A percentile compares a stretch with the other conserved stretches of the same genome.
Conservation (phyloP, 805 yeast genomes). For the Cyberlindnera amylophila region DNA sequence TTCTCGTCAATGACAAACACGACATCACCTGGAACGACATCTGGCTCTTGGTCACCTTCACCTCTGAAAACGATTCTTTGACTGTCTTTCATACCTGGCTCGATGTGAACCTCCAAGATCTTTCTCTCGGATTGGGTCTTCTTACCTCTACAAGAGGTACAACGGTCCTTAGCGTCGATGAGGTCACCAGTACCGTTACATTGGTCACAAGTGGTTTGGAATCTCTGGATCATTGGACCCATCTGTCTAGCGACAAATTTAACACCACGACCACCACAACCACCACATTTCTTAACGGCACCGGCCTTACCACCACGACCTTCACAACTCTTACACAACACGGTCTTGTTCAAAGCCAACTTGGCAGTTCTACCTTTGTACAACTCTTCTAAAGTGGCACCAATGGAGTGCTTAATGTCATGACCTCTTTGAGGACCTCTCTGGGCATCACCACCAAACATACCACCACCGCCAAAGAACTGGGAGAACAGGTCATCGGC, state of each 20-base stretch:
- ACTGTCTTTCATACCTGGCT: constrained; percentile 96
- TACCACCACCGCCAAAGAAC: constrained; percentile 80
- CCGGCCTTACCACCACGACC: constrained; percentile 97
- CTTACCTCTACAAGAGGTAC: constrained; percentile 84
- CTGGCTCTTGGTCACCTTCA: constrained; percentile 97
- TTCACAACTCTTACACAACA: constrained; percentile 82
- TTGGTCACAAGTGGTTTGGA: constrained; percentile 88
- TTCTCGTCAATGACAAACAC: constrained; percentile 87
- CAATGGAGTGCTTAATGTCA: constrained; percentile 85
- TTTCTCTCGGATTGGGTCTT: constrained; percentile 85
- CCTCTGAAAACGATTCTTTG: constrained; percentile 88
- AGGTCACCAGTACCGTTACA: constrained; percentile 93
- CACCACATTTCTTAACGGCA: constrained; percentile 77
- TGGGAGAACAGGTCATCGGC: constrained; percentile 76
- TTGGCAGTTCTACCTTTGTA: constrained; percentile 93
- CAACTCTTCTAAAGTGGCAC: constrained; percentile 86
- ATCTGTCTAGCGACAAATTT: constrained; percentile 92
- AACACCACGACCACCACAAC: constrained; percentile 90
- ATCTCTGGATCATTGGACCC: constrained; percentile 99
- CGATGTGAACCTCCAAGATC: constrained; percentile 89
- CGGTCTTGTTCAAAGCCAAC: constrained; percentile 88
- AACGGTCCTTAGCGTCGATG: constrained; percentile 80
- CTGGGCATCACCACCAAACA: constrained; percentile 51
- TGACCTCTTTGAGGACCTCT: constrained; percentile 86
- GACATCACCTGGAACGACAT: constrained; percentile 94